phyloP scores from a whole-genome alignment of 2,329 filamentous ascomycete genomes.

The Xylaria sp. region DNA sequence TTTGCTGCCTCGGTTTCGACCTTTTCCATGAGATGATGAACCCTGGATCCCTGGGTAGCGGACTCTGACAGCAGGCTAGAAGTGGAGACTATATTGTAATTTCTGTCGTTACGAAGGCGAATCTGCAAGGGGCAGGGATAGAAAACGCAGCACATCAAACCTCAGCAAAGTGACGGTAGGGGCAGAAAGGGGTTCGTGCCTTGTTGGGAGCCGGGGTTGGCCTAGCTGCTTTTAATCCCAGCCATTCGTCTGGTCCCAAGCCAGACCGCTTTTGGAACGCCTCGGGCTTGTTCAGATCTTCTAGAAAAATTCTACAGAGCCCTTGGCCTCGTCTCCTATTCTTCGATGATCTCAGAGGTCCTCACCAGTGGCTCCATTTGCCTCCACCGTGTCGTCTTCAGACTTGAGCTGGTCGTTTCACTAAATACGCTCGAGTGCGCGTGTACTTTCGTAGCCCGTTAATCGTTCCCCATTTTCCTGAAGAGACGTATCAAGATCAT shows the following conservation, averaged over 20 bases:
- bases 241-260: not conserved
- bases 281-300: too few relatives aligned
- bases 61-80: not conserved
- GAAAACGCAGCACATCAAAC: not conserved
- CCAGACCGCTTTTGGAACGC: not conserved
- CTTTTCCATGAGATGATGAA: not conserved
- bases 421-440: not conserved
- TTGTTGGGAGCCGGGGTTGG: not conserved
- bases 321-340: not conserved
- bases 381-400: not conserved
- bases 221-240: not conserved
- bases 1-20: constrained; percentile 14
- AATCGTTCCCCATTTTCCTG: too few relatives aligned
- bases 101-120: not conserved
- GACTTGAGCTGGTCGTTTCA: not conserved
- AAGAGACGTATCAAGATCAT: not conserved
- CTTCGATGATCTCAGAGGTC: not conserved
- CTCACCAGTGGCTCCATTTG: not conserved
- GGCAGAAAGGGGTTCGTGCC: not conserved
- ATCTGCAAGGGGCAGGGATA: not conserved
- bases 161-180: not conserved
- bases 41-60: not conserved
- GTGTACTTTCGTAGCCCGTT: too few relatives aligned
- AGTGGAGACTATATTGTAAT: not conserved
- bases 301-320: not conserved